Percentiles rank a stretch among this genome's conserved stretches.
phyloP scores from a whole-genome alignment of 2,329 filamentous ascomycete genomes.

The Cordyceps tenuipes region DNA sequence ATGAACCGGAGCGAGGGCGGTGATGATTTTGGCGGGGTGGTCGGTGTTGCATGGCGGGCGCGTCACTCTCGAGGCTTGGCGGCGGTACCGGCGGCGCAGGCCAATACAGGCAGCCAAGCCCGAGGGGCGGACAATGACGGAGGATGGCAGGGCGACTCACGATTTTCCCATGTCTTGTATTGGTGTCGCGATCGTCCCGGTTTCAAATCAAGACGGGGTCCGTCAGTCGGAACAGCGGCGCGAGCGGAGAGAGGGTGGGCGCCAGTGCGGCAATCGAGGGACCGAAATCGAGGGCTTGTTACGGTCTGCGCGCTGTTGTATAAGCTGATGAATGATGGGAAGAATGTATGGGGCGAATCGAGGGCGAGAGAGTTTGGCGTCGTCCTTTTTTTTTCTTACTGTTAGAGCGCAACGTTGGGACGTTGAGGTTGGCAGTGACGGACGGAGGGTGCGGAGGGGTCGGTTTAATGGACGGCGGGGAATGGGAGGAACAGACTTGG shows the following conservation, averaged over 20 bases:
- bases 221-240: neutral
- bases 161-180: constrained; percentile 11
- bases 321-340: neutral
- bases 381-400: neutral
- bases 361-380: neutral
- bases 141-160: neutral
- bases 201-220: neutral
- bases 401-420: neutral
- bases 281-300: neutral
- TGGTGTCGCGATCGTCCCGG: neutral
- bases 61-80: neutral
- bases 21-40: neutral
- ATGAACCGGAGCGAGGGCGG: neutral
- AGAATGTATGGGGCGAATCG: neutral
- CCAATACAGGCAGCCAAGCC: neutral
- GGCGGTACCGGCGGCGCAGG: neutral
- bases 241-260: neutral
- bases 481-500: neutral
- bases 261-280: constrained; percentile 3
- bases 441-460: neutral
- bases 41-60: neutral
- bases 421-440: neutral
- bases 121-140: neutral
- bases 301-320: neutral
- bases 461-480: neutral